Evolutionary conservation across 768 basidiomycete genomes (phyloP).

Genomic region (Boletus subcaerulescens): DNA sequence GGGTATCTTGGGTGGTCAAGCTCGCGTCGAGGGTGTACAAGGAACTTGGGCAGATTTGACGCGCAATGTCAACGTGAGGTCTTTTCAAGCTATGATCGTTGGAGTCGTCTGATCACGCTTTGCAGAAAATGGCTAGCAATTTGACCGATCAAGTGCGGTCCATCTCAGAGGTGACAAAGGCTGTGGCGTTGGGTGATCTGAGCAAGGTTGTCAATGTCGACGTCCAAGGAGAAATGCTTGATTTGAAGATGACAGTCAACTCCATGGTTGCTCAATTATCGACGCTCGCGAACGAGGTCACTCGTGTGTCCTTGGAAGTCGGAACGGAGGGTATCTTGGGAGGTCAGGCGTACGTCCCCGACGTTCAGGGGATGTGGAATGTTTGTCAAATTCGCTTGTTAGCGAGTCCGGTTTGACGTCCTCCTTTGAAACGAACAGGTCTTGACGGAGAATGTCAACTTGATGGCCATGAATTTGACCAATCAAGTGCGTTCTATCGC

Average conservation of each 20-base stretch:
- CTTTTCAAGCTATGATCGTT: background rate
- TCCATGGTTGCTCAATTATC: slow-evolving; percentile 73
- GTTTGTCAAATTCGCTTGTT: slow-evolving; percentile 33
- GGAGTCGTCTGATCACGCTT: background rate
- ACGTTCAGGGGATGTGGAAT: slow-evolving; percentile 95
- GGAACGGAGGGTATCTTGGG: slow-evolving; percentile 92
- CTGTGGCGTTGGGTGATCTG: slow-evolving; percentile 80
- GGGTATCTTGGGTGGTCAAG: slow-evolving; percentile 88
- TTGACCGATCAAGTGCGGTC: slow-evolving; percentile 85
- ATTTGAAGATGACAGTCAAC: slow-evolving; percentile 77
- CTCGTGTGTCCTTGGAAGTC: slow-evolving; percentile 87
- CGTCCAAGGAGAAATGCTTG: slow-evolving; percentile 92
- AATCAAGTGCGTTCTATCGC: slow-evolving; percentile 89
- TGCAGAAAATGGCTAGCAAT: slow-evolving; percentile 83
- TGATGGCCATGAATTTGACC: slow-evolving; percentile 89
- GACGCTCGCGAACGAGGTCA: slow-evolving; percentile 80
- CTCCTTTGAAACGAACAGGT: slow-evolving; percentile 31
- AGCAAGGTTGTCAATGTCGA: slow-evolving; percentile 85
- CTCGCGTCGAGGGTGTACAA: slow-evolving; percentile 85
- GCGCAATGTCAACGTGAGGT: slow-evolving; percentile 78
- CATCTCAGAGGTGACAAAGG: slow-evolving; percentile 83
- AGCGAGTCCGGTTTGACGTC: slow-evolving; percentile 14
- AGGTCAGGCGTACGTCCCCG: slow-evolving; percentile 89
- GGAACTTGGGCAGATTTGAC: slow-evolving; percentile 94
- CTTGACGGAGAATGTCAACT: slow-evolving; percentile 78